Conservation (phyloP, 2,329 filamentous ascomycete species). For the Neopestalotiopsis clavispora region DNA sequence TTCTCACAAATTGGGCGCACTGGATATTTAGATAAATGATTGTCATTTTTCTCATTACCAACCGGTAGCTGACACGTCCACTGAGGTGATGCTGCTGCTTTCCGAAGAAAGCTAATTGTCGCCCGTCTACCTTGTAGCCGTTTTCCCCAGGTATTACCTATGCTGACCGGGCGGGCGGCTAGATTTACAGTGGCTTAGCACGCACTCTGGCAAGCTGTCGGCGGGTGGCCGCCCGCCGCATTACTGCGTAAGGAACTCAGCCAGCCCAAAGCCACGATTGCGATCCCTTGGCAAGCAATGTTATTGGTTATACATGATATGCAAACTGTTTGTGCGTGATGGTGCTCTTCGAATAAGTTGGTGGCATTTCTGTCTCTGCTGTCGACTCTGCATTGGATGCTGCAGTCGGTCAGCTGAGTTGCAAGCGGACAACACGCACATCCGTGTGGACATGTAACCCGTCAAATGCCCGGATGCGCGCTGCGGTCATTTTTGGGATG, state of each 20-base stretch:
- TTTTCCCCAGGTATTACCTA: neutral
- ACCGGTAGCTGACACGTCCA: neutral
- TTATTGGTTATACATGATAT: neutral
- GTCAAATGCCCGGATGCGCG: neutral
- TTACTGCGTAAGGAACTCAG: neutral
- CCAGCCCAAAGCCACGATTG: neutral
- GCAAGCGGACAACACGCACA: neutral
- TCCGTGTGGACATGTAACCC: neutral
- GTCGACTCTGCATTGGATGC: neutral
- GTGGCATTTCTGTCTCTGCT: neutral
- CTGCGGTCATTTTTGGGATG: constrained; percentile 1
- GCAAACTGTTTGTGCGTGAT: neutral
- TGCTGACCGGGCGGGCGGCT: neutral
- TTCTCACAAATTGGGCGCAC: neutral
- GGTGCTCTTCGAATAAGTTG: neutral
- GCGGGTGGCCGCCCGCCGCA: constrained; percentile 14
- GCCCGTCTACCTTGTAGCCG: too few relatives aligned
- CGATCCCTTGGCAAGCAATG: neutral
- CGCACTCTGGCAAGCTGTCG: neutral
- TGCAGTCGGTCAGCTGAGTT: neutral
- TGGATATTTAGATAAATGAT: neutral
- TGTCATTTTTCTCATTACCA: neutral
- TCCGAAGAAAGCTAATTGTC: neutral
- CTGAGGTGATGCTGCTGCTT: neutral
- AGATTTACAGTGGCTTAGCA: constrained; percentile 14